These are phyloP conservation scores for Colletotrichum acutatum DNA, from an alignment of 2,329 filamentous ascomycete genomes.

Conservation along the genomic window DNA sequence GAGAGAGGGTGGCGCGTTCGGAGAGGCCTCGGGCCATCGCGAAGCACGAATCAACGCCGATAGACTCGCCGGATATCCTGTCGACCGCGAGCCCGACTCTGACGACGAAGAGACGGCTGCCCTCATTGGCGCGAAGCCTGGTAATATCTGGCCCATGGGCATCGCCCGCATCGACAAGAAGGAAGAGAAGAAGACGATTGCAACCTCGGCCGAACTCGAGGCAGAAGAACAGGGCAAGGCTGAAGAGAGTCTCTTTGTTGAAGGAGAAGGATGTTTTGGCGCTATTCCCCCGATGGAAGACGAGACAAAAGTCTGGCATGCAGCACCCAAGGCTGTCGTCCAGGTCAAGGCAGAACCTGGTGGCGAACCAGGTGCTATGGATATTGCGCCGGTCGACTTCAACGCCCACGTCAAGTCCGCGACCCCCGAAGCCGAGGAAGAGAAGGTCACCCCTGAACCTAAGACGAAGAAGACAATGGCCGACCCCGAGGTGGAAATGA, in stretches of 20 bases:
- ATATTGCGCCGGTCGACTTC: constrained; percentile 55
- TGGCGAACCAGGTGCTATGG: constrained; percentile 48
- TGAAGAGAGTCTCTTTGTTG: constrained; percentile 59
- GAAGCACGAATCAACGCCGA: constrained; percentile 68
- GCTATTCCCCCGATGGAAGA: constrained; percentile 42
- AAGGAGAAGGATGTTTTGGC: constrained; percentile 45
- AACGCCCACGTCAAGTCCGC: constrained; percentile 45
- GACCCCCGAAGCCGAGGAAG: constrained; percentile 39
- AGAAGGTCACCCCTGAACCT: constrained; percentile 38
- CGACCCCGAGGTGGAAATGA: constrained; percentile 52
- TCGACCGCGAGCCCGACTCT: constrained; percentile 40
- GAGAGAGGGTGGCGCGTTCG: constrained; percentile 51
- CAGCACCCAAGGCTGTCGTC: constrained; percentile 48
- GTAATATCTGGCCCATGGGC: constrained; percentile 61
- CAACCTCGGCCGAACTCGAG: constrained; percentile 67
- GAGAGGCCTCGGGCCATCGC: constrained; percentile 46
- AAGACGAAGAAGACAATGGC: constrained; percentile 43
- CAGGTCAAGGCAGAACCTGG: constrained; percentile 58
- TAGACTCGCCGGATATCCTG: constrained; percentile 58
- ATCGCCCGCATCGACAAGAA: constrained; percentile 66
- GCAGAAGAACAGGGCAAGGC: constrained; percentile 61
- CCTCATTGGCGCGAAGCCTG: constrained; percentile 33
- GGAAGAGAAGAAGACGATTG: constrained; percentile 63
- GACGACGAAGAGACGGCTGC: constrained; percentile 40
- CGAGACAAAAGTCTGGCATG: constrained; percentile 56